Base-by-base conservation (phyloP, 306 rosid genomes). In the Fagus crenata region DNA sequence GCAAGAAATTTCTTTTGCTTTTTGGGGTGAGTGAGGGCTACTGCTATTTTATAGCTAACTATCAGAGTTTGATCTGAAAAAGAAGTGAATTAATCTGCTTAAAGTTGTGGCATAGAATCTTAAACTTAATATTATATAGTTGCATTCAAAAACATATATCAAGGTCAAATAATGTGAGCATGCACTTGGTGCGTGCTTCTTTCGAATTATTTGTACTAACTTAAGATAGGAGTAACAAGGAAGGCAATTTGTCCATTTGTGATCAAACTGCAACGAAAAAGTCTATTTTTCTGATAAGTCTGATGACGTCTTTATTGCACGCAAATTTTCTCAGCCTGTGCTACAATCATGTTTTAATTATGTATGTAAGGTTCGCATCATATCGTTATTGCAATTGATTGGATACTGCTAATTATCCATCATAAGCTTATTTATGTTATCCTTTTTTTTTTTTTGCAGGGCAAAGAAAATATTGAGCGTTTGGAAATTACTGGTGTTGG, bases 401-500 rank as follows among this genome's bases (percentile, higher is more conserved):
- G 28, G 28, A 22, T 22, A 22, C 28, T 22, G 28, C 28, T 22
- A 22, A 22, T 22, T 22, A 22, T 22, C 28, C 28, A 22, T 22
- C 28, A 22, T 22, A 22, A 22, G 28, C 28, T 5, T 49, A 13
- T 43, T 6, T 32, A 59, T 69, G 5, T 61, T 75, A 54, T 53
- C 9, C 33, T 11, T 40, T 56, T 54, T 28, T 7, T 46, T 1
- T 53, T n/a, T 49, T 69, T 75, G 51, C 81, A 94, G 98, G 98
- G 98, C 37, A 92, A 87, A 80, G 97, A 95, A 88, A 95, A 87
- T 80, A 92, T 95, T 81, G 97, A 95, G 72, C 89, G 97, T 40
- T 68, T 95, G 90, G 98, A 95, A 88, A 88, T 95, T 69, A 92
- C 93, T 81, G 98, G 98, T 78, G 96, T 92, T 74, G 98, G 98